A percentile compares a stretch with the other conserved stretches of the same genome.
Evolutionary conservation across 1,284 basidiomycete species (phyloP).

Genomic region (Fomitopsis schrenkii): DNA sequence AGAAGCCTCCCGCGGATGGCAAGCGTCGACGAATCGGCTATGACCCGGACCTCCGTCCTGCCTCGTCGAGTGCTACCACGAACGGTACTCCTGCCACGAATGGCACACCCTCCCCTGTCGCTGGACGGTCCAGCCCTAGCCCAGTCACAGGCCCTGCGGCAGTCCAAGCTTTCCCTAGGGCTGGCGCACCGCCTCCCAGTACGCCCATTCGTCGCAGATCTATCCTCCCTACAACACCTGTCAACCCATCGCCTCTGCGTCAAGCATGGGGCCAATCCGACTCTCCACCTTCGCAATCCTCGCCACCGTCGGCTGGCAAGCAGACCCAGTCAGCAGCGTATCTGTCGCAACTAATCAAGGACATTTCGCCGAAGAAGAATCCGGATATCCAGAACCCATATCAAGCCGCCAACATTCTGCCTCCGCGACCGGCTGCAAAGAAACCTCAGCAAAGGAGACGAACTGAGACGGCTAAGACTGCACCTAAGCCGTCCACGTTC

Average conservation of each 20-base stretch:
- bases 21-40: slow-evolving; percentile 60
- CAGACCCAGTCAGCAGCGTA: slow-evolving; percentile 60
- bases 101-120: slow-evolving; percentile 12
- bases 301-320: slow-evolving; percentile 35
- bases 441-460: slow-evolving; percentile 31
- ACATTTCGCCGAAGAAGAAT: slow-evolving; percentile 56
- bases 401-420: slow-evolving; percentile 59
- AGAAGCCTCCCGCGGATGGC: slow-evolving; percentile 42
- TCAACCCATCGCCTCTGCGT: slow-evolving; percentile 62
- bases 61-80: slow-evolving; percentile 27
- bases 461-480: slow-evolving; percentile 23
- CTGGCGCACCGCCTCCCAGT: background rate
- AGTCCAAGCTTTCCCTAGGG: background rate
- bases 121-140: slow-evolving; percentile 13
- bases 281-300: slow-evolving; percentile 34
- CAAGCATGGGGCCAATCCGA: slow-evolving; percentile 55
- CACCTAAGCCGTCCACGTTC: slow-evolving; percentile 5
- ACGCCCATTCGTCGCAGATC: slow-evolving; percentile 36
- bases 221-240: slow-evolving; percentile 45
- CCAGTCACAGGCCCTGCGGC: slow-evolving; percentile 4
- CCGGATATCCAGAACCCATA: slow-evolving; percentile 70
- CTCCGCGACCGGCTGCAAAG: slow-evolving; percentile 32
- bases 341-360: slow-evolving; percentile 64
- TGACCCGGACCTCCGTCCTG: slow-evolving; percentile 30
- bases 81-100: slow-evolving; percentile 5